These are phyloP conservation scores for Rhizopogon vulgaris DNA, from an alignment of 768 basidiomycete species.

Conservation along the genomic window DNA sequence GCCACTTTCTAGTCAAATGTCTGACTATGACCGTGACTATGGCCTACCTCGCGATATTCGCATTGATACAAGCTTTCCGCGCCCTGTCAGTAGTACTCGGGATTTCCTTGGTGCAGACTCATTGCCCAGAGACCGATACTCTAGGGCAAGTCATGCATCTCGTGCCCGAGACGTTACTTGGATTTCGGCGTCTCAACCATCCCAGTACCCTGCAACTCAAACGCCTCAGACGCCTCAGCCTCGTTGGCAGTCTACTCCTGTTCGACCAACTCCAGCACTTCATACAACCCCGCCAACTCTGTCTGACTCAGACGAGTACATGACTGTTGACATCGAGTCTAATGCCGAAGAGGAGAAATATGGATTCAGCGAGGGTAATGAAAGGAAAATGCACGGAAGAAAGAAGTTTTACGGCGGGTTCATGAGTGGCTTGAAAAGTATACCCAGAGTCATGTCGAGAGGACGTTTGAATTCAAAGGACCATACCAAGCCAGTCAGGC, in stretches of 20 bases:
- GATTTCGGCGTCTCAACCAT: constrained; percentile 20
- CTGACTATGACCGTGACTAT: constrained; percentile 16
- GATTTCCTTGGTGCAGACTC: constrained; percentile 19
- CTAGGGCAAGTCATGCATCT: constrained; percentile 17
- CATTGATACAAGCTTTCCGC: constrained; percentile 24
- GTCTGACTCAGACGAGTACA: constrained; percentile 28
- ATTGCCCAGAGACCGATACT: constrained; percentile 20
- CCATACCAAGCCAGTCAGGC: constrained; percentile 16
- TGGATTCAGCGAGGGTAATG: constrained; percentile 21
- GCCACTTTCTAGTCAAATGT: constrained; percentile 12
- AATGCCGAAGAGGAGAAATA: constrained; percentile 17
- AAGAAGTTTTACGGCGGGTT: constrained; percentile 25
- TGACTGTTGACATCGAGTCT: constrained; percentile 25
- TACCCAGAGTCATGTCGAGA: constrained; percentile 29
- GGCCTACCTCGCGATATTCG: constrained; percentile 15
- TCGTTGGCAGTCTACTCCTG: constrained; percentile 21
- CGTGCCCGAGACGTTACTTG: constrained; percentile 27
- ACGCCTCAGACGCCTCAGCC: constrained; percentile 20
- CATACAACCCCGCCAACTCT: constrained; percentile 14
- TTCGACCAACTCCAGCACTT: constrained; percentile 19
- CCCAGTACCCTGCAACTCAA: constrained; percentile 20
- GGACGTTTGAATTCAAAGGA: constrained; percentile 17
- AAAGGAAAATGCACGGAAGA: constrained; percentile 21
- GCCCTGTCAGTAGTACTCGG: constrained; percentile 20
- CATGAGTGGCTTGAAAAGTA: constrained; percentile 23